Percentiles rank a stretch among this genome's conserved stretches.
phyloP scores from a whole-genome alignment of 2,329 filamentous ascomycete genomes.

The Trichoderma simmonsii region DNA sequence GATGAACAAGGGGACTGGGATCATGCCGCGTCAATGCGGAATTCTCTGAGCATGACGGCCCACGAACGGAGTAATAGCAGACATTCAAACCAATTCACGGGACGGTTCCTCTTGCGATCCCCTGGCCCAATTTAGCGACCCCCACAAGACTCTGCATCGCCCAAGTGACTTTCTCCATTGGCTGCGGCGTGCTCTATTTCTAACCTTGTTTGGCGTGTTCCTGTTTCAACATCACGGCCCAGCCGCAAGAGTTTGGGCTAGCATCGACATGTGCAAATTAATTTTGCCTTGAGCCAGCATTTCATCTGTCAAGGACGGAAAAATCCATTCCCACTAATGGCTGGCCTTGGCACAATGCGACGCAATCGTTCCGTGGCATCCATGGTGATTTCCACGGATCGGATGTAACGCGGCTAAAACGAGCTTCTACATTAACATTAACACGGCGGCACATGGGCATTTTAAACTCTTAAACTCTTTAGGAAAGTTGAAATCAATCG shows the following conservation, averaged over 20 bases:
- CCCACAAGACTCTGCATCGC: neutral
- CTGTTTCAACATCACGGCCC: neutral
- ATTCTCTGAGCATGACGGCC: neutral
- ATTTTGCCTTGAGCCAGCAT: neutral
- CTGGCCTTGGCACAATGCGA: neutral
- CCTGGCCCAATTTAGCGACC: conserved; percentile 1
- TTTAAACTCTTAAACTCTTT: neutral
- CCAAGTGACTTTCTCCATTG: neutral
- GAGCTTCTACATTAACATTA: neutral
- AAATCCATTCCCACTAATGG: conserved; percentile 19
- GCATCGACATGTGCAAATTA: neutral
- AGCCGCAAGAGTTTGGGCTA: neutral
- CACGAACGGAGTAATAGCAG: neutral
- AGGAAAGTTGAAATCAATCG: neutral
- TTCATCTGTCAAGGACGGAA: conserved; percentile 12
- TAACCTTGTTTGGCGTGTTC: neutral
- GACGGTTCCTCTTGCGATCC: neutral
- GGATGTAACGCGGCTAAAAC: conserved; percentile 9
- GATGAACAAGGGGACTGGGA: neutral
- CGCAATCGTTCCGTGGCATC: neutral
- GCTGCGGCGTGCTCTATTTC: neutral
- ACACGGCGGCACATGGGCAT: neutral
- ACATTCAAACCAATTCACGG: neutral
- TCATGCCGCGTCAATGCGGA: neutral
- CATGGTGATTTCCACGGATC: neutral